Percentiles rank a stretch among this genome's conserved stretches.
Conservation (phyloP, 768 basidiomycete genomes). For the Cystobasidium onofrii region DNA sequence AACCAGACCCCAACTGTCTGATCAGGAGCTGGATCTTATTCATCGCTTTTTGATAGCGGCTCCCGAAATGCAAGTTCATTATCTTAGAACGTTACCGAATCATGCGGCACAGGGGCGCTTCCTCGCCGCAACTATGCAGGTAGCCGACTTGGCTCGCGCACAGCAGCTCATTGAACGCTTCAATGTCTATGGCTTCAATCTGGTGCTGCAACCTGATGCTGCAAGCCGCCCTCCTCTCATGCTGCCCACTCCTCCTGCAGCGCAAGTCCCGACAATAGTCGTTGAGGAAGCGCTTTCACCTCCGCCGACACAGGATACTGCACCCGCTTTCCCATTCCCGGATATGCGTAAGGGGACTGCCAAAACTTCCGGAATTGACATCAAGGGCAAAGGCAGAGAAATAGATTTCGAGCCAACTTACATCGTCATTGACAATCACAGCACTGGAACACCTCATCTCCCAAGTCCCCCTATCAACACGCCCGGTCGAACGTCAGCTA, state of each 20-base stretch:
- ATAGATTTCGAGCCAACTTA: background rate
- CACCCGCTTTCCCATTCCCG: background rate
- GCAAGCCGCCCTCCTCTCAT: background rate
- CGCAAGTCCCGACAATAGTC: background rate
- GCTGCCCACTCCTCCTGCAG: background rate
- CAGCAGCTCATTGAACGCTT: background rate
- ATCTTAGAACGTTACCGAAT: background rate
- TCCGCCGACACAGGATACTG: background rate
- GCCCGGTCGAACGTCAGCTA: background rate
- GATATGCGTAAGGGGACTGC: background rate
- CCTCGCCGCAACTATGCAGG: background rate
- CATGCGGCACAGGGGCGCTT: background rate
- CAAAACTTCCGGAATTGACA: background rate
- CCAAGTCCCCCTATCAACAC: background rate
- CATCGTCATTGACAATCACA: background rate
- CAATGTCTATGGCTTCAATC: background rate
- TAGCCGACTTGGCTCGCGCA: background rate
- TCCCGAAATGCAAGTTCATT: background rate
- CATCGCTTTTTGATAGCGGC: background rate
- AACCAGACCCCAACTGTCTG: background rate
- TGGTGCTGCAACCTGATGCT: background rate
- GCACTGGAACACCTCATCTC: background rate
- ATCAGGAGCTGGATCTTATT: background rate
- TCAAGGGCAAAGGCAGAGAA: conserved; percentile 11
- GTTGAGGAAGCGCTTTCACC: background rate